Conservation (phyloP, 192 early-diverging fungal species). For the Spizellomyces sp. region DNA sequence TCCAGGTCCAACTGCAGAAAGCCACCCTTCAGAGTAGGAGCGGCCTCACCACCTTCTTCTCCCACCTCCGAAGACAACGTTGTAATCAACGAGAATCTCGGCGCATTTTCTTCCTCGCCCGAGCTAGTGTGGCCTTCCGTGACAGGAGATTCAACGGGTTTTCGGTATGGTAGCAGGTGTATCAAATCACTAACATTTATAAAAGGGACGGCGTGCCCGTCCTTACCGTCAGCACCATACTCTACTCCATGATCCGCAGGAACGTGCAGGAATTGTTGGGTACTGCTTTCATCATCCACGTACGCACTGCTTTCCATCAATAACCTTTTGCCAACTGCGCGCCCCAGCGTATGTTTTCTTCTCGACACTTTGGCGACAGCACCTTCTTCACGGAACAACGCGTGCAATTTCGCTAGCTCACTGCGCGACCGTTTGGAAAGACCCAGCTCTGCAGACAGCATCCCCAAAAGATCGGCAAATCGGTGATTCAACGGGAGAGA, state of each 20-base stretch:
- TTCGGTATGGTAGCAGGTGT: constrained; percentile 15
- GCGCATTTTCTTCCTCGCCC: no score
- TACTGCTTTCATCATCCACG: no score
- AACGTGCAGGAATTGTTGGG: no score
- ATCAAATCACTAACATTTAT: constrained; percentile 14
- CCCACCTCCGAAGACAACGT: constrained; percentile 24
- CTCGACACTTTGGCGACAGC: no score
- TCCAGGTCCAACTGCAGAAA: constrained; percentile 76
- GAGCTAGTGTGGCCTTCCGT: no score
- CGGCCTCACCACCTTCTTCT: constrained; percentile 16
- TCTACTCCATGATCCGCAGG: background rate
- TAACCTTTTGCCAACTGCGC: no score
- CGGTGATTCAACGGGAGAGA: constrained; percentile 25
- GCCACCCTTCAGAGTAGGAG: constrained; percentile 24
- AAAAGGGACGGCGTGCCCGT: constrained; percentile 10
- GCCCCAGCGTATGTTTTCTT: no score
- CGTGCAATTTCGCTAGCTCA: constrained; percentile 15
- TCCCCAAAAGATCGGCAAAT: constrained; percentile 9
- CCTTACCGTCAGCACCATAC: constrained; percentile 10
- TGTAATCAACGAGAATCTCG: background rate
- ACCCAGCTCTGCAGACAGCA: constrained; percentile 14
- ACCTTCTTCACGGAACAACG: background rate
- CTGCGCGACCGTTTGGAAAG: background rate
- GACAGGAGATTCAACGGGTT: background rate
- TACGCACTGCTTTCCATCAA: no score